Base-by-base conservation (phyloP, 2,329 filamentous ascomycete genomes). In the Hypomyces perniciosus region DNA sequence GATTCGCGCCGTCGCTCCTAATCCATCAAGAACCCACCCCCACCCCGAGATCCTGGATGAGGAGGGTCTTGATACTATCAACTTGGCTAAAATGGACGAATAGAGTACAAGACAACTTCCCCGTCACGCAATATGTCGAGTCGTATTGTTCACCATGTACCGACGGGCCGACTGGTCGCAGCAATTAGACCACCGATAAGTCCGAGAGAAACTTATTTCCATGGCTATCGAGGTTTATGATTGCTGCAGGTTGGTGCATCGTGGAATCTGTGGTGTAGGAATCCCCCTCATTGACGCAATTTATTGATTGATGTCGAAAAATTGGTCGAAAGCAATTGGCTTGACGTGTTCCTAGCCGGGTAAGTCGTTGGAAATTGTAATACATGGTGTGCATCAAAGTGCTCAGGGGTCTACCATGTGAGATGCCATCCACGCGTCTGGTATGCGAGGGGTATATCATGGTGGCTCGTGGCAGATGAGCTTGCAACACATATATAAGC, bases 241-340 rank as follows among this genome's bases (percentile, higher is more conserved):
- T 12, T 48, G 27, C 20, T 37, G 26, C 20, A 28, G 30, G 8
- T 20, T 20, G 20, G 9, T 42, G 31, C 10, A 31, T 28, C 26
- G 29, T 13, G 20, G 31, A 33, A 33, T 50, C 35, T 29, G 6
- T 26, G 29, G 5, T 27, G 34, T 37, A 7, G 26, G 12, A 46
- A 4, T 29, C 37, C 48, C 44, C 48, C 48, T 46, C 44, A 51
- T 40, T 51, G 48, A 51, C 48, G 48, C 48, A 46, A 51, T 51
- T 46, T 35, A 28, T 20, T 38, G 42, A 27, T 33, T 34, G 26
- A 46, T 51, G 48, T 51, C 48, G 43, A 13, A 51, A 13, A 51
- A 46, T 42, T 29, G 27, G n/a, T 29, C 44, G 40, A 44, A 40
- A 34, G 28, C 33, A 37, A 51, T 51, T 37, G 48, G 37, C 33